Conservation (phyloP, 2,329 filamentous ascomycete genomes). For the Paraphaeosphaeria minitans region DNA sequence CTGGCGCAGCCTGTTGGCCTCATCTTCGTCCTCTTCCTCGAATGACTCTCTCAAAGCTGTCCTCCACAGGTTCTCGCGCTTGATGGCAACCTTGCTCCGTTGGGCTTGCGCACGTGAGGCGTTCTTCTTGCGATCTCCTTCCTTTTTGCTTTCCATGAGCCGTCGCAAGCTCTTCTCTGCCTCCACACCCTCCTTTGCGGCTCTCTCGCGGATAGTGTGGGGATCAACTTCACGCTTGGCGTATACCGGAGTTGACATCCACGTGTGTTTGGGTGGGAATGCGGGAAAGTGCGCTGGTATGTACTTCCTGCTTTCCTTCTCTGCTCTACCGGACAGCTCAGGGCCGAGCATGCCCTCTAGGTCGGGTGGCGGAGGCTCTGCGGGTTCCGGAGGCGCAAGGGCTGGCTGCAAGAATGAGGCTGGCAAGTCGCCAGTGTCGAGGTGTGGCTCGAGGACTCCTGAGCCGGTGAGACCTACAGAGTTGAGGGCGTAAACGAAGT, state of each 20-base stretch:
- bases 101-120: slow-evolving; percentile 40
- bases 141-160: slow-evolving; percentile 56
- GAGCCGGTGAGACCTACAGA: slow-evolving; percentile 47
- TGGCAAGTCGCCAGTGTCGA: slow-evolving; percentile 48
- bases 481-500: slow-evolving; percentile 62
- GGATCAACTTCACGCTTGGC: slow-evolving; percentile 64
- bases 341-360: slow-evolving; percentile 58
- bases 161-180: slow-evolving; percentile 69
- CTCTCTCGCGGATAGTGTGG: slow-evolving; percentile 64
- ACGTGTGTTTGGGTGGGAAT: slow-evolving; percentile 69
- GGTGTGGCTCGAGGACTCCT: slow-evolving; percentile 47
- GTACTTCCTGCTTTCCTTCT: slow-evolving; percentile 56
- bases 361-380: slow-evolving; percentile 49
- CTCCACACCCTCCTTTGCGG: slow-evolving; percentile 68
- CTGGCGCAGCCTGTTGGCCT: slow-evolving; percentile 28
- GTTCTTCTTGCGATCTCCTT: slow-evolving; percentile 52
- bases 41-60: slow-evolving; percentile 60
- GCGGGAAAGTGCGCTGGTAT: slow-evolving; percentile 66
- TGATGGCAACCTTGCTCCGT: slow-evolving; percentile 24
- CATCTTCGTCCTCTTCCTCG: slow-evolving; percentile 46
- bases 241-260: slow-evolving; percentile 64
- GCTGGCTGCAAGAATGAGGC: slow-evolving; percentile 45
- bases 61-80: slow-evolving; percentile 60
- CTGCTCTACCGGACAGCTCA: slow-evolving; percentile 54
- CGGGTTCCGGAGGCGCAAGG: slow-evolving; percentile 49